Evolutionary conservation across 78 protist species (phyloP).

Genomic region (Planoprotostelium fungivorum): DNA sequence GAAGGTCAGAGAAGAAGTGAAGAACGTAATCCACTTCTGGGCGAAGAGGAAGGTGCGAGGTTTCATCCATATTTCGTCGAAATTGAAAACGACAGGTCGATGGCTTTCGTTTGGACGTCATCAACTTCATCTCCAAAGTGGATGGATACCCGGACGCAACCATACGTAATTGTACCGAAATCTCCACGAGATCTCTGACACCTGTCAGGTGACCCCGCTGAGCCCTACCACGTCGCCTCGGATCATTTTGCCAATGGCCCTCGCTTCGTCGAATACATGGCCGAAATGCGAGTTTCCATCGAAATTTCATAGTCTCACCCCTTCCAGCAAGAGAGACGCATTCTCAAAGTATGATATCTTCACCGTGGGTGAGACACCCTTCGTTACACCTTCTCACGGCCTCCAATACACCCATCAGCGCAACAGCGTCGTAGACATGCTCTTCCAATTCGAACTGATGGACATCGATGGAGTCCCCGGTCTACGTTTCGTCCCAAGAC

Average conservation of each 20-base stretch:
- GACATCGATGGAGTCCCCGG: not conserved
- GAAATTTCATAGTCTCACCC: not conserved
- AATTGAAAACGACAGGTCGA: not conserved
- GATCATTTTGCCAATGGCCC: not conserved
- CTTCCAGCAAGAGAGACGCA: not conserved
- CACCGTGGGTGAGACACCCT: not conserved
- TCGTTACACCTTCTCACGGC: not conserved
- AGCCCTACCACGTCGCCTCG: not conserved
- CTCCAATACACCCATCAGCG: not conserved
- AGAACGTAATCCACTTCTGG: not conserved
- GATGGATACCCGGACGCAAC: not conserved
- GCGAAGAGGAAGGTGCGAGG: not conserved
- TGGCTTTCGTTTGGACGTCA: not conserved
- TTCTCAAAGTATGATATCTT: not conserved
- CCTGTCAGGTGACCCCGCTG: not conserved
- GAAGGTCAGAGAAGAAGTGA: not conserved
- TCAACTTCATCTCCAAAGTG: not conserved
- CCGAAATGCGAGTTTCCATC: not conserved
- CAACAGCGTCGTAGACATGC: not conserved
- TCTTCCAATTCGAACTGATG: not conserved
- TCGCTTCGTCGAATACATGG: not conserved
- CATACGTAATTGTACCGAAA: not conserved
- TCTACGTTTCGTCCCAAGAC: not conserved
- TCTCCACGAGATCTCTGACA: too few species aligned
- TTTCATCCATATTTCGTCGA: not conserved